Conservation (phyloP, 1,139 yeast species). For the Blastobotrys illinoisensis region DNA sequence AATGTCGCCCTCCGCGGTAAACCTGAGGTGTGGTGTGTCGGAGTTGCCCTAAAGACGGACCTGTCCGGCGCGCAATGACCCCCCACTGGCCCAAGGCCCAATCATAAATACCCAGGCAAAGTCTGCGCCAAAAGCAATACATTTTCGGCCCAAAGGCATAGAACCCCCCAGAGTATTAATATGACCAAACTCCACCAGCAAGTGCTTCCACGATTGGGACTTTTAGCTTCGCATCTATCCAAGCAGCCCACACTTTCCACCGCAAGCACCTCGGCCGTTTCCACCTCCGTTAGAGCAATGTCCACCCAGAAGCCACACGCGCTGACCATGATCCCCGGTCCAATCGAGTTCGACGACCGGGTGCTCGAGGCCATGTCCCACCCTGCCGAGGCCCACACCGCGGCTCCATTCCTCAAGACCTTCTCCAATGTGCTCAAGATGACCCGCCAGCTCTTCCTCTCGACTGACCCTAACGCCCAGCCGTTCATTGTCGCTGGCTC, state of each 20-base stretch:
- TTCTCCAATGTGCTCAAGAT: conserved; percentile 65
- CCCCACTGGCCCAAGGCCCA: neutral
- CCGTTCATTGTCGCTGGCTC: conserved; percentile 83
- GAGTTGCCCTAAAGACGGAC: neutral
- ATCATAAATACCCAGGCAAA: neutral
- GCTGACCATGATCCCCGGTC: conserved; percentile 80
- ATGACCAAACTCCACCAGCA: conserved; percentile 12
- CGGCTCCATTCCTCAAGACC: conserved; percentile 75
- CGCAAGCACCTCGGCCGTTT: neutral
- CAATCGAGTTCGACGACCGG: conserved; percentile 79
- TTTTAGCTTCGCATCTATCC: conserved; percentile 10
- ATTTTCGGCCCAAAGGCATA: neutral
- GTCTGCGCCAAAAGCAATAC: neutral
- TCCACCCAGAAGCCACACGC: conserved; percentile 19
- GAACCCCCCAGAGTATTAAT: neutral
- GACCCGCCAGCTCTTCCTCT: conserved; percentile 69
- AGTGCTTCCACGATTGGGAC: conserved; percentile 11
- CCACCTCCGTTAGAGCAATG: conserved; percentile 10
- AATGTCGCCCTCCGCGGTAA: neutral
- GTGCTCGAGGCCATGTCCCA: conserved; percentile 81
- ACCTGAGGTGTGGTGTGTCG: neutral
- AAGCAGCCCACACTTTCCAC: conserved; percentile 4
- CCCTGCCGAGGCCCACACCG: conserved; percentile 84
- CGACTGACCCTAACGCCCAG: conserved; percentile 60
- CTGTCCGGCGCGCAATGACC: neutral